phyloP scores from a whole-genome alignment of 2,329 filamentous ascomycete genomes.

The Ophiostoma populinum region DNA sequence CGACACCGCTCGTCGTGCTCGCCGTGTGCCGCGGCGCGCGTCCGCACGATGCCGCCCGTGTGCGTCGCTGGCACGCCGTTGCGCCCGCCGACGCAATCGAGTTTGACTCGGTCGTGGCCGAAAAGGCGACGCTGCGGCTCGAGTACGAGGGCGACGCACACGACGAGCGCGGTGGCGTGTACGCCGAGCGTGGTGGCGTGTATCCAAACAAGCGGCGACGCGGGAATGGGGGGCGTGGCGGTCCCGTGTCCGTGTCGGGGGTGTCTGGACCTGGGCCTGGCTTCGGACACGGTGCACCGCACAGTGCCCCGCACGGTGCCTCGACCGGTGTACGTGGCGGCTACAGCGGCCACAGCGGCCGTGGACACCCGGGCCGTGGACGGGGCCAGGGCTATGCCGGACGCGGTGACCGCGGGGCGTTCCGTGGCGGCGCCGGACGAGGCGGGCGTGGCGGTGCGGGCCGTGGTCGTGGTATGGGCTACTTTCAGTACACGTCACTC shows the following conservation, averaged over 20 bases:
- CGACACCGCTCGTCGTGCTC: conserved; percentile 63
- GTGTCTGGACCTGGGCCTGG: neutral
- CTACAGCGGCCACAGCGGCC: conserved; percentile 6
- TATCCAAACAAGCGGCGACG: neutral
- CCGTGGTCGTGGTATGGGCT: neutral
- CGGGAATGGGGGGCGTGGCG: neutral
- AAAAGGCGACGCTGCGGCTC: conserved; percentile 70
- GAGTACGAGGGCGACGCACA: conserved; percentile 42
- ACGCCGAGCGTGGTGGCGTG: neutral
- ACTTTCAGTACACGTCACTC: conserved; percentile 10
- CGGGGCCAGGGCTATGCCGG: neutral
- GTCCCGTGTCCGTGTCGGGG: neutral
- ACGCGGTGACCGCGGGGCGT: neutral
- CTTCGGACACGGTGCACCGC: neutral
- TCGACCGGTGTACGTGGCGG: conserved; percentile 5
- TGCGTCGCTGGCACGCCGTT: conserved; percentile 69
- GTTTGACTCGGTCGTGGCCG: conserved; percentile 71
- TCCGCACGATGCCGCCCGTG: conserved; percentile 64
- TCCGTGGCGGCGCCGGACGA: neutral
- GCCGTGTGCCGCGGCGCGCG: conserved; percentile 59
- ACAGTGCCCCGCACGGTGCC: neutral
- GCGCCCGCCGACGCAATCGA: conserved; percentile 51
- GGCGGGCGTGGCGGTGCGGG: neutral
- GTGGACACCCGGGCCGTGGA: conserved; percentile 1
- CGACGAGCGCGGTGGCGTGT: neutral